Percentiles rank a stretch among this genome's conserved stretches.
These are phyloP conservation scores for Curvularia spicifera DNA, from an alignment of 2,329 filamentous ascomycete species.

Conservation along the genomic window DNA sequence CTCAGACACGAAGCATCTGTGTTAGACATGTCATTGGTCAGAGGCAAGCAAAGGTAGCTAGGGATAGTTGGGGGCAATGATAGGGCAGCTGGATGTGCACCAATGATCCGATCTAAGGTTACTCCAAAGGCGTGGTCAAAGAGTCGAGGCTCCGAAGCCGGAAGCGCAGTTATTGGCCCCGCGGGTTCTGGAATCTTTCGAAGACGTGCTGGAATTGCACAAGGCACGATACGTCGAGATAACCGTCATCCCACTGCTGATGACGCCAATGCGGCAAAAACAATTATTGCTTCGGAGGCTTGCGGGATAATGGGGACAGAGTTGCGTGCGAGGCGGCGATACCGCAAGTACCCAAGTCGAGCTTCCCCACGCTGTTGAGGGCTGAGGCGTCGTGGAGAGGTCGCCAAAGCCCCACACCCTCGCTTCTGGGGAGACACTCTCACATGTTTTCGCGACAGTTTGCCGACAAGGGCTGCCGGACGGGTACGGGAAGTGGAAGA, in stretches of 20 bases:
- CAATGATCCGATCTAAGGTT: constrained; percentile 21
- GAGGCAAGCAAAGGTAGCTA: constrained; percentile 3
- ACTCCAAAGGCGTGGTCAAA: constrained; percentile 34
- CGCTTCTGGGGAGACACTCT: constrained; percentile 22
- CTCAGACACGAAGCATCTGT: constrained; percentile 7
- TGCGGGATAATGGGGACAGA: constrained; percentile 15
- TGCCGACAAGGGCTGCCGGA: constrained; percentile 27
- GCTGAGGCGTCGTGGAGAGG: constrained; percentile 7
- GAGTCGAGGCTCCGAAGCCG: constrained; percentile 41
- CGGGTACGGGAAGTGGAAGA: constrained; percentile 23
- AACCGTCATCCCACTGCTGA: constrained; percentile 24
- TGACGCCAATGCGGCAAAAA: background rate
- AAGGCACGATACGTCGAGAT: constrained; percentile 29
- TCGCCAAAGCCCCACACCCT: constrained; percentile 27
- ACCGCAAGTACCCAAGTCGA: constrained; percentile 8
- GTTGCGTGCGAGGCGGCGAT: constrained; percentile 13
- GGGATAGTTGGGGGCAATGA: constrained; percentile 18
- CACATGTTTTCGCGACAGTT: constrained; percentile 33
- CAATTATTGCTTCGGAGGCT: constrained; percentile 5
- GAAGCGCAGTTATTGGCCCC: constrained; percentile 29
- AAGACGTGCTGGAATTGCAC: constrained; percentile 29
- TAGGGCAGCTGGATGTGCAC: constrained; percentile 21
- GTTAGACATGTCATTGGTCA: background rate
- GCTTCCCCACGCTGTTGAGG: constrained; percentile 32
- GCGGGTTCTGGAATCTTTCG: constrained; percentile 21